phyloP scores from a whole-genome alignment of 1,139 yeast species.

The Yamadazyma siamensis region DNA sequence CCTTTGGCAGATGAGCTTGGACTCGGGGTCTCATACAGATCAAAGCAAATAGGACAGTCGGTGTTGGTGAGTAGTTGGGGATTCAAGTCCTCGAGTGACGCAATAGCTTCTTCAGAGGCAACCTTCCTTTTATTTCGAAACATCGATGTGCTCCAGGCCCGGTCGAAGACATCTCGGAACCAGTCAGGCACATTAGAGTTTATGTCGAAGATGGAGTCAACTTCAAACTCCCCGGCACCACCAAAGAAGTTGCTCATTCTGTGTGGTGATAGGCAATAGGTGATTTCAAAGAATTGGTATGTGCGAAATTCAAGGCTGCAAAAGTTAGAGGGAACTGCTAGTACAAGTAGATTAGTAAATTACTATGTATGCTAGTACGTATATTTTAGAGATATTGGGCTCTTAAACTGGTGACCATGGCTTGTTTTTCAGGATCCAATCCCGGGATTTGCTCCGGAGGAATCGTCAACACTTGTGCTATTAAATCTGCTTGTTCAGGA shows the following conservation, averaged over 20 bases:
- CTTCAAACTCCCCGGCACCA: slow-evolving; percentile 23
- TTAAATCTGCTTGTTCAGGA: slow-evolving; percentile 59
- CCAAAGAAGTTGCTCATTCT: slow-evolving; percentile 10
- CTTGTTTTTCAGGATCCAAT: slow-evolving; percentile 58
- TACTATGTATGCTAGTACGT: not conserved
- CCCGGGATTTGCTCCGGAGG: slow-evolving; percentile 52
- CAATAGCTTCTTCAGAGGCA: slow-evolving; percentile 43
- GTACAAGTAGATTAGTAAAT: too few relatives aligned
- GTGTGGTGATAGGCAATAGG: too few relatives aligned
- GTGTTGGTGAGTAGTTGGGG: slow-evolving; percentile 16
- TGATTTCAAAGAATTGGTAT: too few relatives aligned
- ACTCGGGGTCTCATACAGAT: slow-evolving; percentile 28
- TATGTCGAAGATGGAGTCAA: too few relatives aligned
- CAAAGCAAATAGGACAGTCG: slow-evolving; percentile 47
- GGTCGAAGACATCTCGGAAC: slow-evolving; percentile 37
- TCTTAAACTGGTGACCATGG: slow-evolving; percentile 57
- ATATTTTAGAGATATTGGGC: slow-evolving; percentile 52
- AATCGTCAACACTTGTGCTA: slow-evolving; percentile 60
- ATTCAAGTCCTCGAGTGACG: slow-evolving; percentile 27
- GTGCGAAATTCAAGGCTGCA: too few relatives aligned
- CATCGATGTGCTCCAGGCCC: slow-evolving; percentile 33
- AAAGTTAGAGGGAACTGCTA: too few relatives aligned
- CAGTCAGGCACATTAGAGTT: slow-evolving; percentile 37
- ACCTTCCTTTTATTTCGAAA: slow-evolving; percentile 22
- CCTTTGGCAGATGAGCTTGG: too few relatives aligned